A percentile compares a stretch with the other conserved stretches of the same genome.
These are phyloP conservation scores for Triticum dicoccoides DNA, from an alignment of 176 grass and related monocot species.

Conservation along the genomic window DNA sequence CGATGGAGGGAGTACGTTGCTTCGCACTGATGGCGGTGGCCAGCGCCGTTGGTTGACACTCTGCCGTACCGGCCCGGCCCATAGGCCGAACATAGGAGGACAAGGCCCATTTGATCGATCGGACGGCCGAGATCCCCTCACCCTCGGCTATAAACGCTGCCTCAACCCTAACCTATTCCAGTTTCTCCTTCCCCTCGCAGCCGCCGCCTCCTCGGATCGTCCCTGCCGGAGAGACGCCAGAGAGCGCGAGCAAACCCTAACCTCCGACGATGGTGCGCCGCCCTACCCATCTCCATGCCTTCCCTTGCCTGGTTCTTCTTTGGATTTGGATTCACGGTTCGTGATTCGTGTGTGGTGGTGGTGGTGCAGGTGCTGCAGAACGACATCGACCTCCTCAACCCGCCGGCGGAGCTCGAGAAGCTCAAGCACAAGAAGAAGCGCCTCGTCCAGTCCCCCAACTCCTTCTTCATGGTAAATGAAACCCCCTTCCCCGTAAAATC, in stretches of 20 bases:
- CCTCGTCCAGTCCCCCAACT: conserved; percentile 82
- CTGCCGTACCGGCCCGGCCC: neutral
- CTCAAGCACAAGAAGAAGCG: conserved; percentile 93
- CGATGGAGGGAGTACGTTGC: too few species aligned
- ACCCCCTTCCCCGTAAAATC: neutral
- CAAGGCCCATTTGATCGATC: neutral
- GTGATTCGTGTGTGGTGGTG: neutral
- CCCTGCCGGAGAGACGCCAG: conserved; percentile 21
- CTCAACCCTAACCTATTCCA: neutral
- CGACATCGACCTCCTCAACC: conserved; percentile 85
- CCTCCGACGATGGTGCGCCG: conserved; percentile 23
- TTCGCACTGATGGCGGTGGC: too few species aligned
- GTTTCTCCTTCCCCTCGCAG: neutral
- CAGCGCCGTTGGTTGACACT: too few species aligned
- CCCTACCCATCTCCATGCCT: neutral
- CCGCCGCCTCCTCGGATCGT: conserved; percentile 14
- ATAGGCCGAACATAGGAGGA: neutral
- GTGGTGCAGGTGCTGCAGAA: conserved; percentile 62
- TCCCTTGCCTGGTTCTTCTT: too few species aligned
- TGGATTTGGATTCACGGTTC: neutral
- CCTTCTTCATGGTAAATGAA: conserved; percentile 66
- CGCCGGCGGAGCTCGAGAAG: conserved; percentile 78
- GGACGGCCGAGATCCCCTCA: conserved; percentile 3
- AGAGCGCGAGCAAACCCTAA: conserved; percentile 20
- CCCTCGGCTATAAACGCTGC: neutral